Base-by-base conservation (phyloP, 176 grass and related monocot genomes). In the Oryza glumipatula region DNA sequence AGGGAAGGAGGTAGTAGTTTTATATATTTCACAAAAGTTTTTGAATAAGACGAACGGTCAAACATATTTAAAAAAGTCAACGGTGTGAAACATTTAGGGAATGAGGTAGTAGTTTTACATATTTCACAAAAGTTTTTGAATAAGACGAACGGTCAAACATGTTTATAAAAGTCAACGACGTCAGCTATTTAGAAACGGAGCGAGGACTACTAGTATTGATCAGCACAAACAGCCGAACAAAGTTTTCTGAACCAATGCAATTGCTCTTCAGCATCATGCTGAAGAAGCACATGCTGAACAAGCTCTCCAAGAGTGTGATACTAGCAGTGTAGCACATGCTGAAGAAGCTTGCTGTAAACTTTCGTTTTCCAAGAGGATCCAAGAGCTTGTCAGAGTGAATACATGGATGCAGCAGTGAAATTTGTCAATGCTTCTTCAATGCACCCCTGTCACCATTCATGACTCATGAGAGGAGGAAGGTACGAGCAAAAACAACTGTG, bases 391-490 rank as follows among this genome's bases (percentile, higher is more conserved):
- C 14, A 43, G 44, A 67, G 1, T n/a, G 54, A n/a, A n/a, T 56
- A n/a, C 54, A 58, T 7, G 54, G 3, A 58, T 52, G 79, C 11
- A 39, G 14, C 15, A 56, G 35, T 23, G 38, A 69, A 88, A 41
- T n/a, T n/a, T 54, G 22, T n/a, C 13, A 71, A 82, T 21, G n/a
- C 4, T 19, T 76, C 39, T 21, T 73, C 12, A 80, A 67, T 80
- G 84, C 56, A 19, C 51, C 7, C 61, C 16, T 30, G 45, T 45
- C 60, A 24, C 19, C 51, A 56, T 56, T 56, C 51, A 58, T 58
- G 54, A 19, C 68, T 52, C 38, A 78, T 10, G 11, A 17, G 11
- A 17, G 5, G 11, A 17, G 5, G 36, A 38, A 73, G 21, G 28
- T 36, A 60, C 32, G 28, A 7, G 21, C 73, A 36, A 33, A 19